A percentile compares a stretch with the other conserved stretches of the same genome.
Conservation (phyloP, 306 rosid genomes). For the Vigna angularis region DNA sequence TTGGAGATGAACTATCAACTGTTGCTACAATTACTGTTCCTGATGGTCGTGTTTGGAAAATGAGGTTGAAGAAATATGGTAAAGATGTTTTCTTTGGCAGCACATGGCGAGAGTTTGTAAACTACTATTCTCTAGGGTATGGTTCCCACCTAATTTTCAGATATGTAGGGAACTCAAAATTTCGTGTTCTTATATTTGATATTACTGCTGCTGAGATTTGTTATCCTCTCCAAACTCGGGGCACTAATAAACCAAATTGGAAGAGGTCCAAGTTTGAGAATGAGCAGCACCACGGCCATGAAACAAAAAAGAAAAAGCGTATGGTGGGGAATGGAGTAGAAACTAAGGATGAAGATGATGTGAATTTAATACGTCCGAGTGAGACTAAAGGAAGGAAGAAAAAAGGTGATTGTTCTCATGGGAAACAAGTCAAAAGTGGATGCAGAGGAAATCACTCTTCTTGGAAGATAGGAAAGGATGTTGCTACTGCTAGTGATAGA, state of each 20-base stretch:
- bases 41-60: constrained; percentile 26
- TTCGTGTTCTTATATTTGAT: constrained; percentile 45
- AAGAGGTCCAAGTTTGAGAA: neutral
- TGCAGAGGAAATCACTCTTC: too few relatives aligned
- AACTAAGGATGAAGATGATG: neutral
- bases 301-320: neutral
- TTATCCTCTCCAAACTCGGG: constrained; percentile 32
- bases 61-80: constrained; percentile 27
- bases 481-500: neutral
- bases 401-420: neutral
- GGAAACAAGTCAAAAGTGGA: neutral
- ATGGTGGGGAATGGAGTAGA: neutral
- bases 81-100: constrained; percentile 16
- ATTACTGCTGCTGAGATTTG: constrained; percentile 40
- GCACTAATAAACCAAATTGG: neutral
- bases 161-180: constrained; percentile 40
- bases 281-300: neutral
- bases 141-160: constrained; percentile 37
- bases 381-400: neutral
- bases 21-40: constrained; percentile 38
- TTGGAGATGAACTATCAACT: constrained; percentile 36
- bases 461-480: too few relatives aligned
- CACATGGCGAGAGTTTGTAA: constrained; percentile 35
- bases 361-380: neutral
- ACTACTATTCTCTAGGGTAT: constrained; percentile 34